These are phyloP conservation scores for Gremmenia infestans DNA, from an alignment of 2,329 filamentous ascomycete genomes.

Conservation along the genomic window DNA sequence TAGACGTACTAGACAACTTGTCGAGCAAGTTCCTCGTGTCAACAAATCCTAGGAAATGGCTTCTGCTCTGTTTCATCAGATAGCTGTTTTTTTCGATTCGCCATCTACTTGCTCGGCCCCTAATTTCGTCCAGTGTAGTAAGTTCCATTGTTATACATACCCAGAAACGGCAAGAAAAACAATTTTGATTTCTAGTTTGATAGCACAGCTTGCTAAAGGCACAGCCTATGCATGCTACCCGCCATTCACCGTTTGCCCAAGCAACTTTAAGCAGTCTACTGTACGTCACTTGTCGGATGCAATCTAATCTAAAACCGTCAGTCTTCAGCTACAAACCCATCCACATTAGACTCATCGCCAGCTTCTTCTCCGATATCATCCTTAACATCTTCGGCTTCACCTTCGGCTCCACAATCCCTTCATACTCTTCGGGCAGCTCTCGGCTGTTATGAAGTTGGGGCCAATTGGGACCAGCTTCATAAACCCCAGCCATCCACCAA, in stretches of 20 bases:
- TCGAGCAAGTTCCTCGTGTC: background rate
- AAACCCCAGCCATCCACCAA: too few species aligned
- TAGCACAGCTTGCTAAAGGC: slow-evolving; percentile 1
- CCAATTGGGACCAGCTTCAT: background rate
- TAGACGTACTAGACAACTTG: background rate
- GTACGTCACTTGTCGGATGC: background rate
- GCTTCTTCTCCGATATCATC: background rate
- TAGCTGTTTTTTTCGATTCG: background rate
- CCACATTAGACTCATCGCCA: background rate
- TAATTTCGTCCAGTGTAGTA: background rate
- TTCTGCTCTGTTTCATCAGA: background rate
- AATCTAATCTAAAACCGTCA: background rate
- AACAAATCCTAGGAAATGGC: background rate
- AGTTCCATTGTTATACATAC: background rate
- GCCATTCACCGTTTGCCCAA: background rate
- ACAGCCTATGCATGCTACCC: background rate
- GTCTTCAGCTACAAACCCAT: background rate
- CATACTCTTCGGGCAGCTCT: background rate
- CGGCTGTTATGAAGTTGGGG: background rate
- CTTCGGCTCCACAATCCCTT: background rate
- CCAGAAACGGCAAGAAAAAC: background rate
- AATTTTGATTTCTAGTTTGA: background rate
- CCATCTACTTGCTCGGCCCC: background rate
- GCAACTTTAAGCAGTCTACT: background rate
- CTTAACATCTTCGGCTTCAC: background rate